Evolutionary conservation across 202 grass and related monocot genomes (phyloP).

Genomic region (Alloteropsis angusta): DNA sequence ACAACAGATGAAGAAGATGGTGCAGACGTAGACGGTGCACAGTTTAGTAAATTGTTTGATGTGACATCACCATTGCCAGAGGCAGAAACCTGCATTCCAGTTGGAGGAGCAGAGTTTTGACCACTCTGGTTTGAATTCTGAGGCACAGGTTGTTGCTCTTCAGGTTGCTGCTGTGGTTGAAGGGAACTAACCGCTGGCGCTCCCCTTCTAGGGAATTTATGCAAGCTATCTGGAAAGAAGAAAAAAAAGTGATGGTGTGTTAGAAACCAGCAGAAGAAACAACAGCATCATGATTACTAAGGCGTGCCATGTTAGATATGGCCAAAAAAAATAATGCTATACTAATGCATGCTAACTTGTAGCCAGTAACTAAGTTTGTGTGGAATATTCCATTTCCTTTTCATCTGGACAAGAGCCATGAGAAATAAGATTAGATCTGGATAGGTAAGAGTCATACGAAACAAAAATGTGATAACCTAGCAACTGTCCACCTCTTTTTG

Average conservation of each 20-base stretch:
- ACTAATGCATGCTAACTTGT: constrained; percentile 2
- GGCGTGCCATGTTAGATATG: background rate
- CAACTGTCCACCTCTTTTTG: background rate
- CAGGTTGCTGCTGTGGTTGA: constrained; percentile 42
- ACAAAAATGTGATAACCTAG: background rate
- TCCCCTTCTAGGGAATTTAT: constrained; percentile 64
- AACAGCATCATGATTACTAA: background rate
- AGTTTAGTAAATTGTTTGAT: constrained; percentile 44
- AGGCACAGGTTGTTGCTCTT: constrained; percentile 36
- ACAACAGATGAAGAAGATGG: constrained; percentile 29
- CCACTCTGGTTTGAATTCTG: constrained; percentile 53
- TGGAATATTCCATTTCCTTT: background rate
- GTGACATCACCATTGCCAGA: constrained; percentile 44
- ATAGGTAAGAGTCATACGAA: background rate
- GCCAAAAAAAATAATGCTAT: background rate
- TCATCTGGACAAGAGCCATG: background rate
- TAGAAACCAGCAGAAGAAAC: background rate
- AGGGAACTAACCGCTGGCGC: constrained; percentile 38
- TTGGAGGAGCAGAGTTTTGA: constrained; percentile 36
- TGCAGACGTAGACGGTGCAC: constrained; percentile 33
- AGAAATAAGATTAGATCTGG: background rate
- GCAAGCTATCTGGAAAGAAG: constrained; percentile 56
- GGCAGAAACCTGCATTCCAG: constrained; percentile 43
- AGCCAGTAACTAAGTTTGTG: background rate
- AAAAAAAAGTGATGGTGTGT: constrained; percentile 3